Evolutionary conservation across 2,329 filamentous ascomycete genomes (phyloP).

Genomic region (Trichothecium sympodiale): DNA sequence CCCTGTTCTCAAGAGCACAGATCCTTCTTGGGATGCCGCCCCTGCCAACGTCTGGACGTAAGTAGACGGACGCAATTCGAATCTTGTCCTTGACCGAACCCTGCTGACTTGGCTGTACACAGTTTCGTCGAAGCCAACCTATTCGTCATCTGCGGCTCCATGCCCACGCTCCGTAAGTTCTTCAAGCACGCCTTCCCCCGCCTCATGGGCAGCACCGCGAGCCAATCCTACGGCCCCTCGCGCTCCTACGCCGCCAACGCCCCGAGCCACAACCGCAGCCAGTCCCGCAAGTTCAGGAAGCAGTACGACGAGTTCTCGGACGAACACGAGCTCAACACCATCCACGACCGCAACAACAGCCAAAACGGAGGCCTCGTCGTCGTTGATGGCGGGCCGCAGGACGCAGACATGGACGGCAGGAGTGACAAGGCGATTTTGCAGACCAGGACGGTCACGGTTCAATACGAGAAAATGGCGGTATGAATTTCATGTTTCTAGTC

Average conservation of each 20-base stretch:
- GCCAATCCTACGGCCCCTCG: too few species aligned
- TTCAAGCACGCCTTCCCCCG: conserved; percentile 19
- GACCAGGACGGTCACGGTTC: conserved; percentile 12
- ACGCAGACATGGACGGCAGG: conserved; percentile 9
- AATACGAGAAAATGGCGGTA: too few species aligned
- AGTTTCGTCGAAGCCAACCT: conserved; percentile 27
- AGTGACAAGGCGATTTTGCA: conserved; percentile 16
- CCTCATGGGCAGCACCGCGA: conserved; percentile 9
- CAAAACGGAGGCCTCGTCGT: not conserved
- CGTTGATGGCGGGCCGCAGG: not conserved
- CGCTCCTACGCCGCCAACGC: too few species aligned
- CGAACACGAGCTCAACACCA: too few species aligned
- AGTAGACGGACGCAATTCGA: conserved; percentile 2
- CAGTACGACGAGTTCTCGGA: too few species aligned
- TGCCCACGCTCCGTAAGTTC: conserved; percentile 25
- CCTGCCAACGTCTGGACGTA: conserved; percentile 17
- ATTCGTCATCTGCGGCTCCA: conserved; percentile 26
- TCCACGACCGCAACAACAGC: too few species aligned
- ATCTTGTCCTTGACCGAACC: conserved; percentile 5
- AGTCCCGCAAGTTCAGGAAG: too few species aligned
- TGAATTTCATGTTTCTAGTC: too few species aligned
- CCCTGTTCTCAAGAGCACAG: conserved; percentile 11
- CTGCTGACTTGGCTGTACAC: not conserved
- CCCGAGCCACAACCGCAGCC: too few species aligned
- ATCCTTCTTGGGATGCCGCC: conserved; percentile 18